Base-by-base conservation (phyloP, 805 yeast genomes). In the Yarrowia divulgata region DNA sequence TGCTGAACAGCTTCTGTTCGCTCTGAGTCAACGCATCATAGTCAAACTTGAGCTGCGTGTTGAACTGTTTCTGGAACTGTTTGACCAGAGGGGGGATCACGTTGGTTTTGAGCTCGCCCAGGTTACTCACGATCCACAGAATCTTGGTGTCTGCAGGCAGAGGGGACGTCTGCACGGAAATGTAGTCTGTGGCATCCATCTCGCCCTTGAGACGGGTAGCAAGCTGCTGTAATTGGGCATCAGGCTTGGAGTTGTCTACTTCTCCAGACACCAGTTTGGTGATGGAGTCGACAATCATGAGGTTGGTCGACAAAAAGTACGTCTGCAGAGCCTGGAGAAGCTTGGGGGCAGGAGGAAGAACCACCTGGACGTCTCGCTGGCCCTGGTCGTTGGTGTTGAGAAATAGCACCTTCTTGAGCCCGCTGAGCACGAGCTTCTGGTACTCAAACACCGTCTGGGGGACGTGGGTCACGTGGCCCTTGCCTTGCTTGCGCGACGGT, bases 1-100 rank as follows among this genome's bases (percentile, higher is more conserved):
- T 82, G 14, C 83, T 84, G 72, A 88, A 87, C 6, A 89, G 79
- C 0, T 84, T 83, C 13, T 79, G 75, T 71, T 87, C 90, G 76
- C 85, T 79, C 67, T 82, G 81, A 19, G 81, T 82, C 67, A 87
- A 73, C 3, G 82, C 77, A 8, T 79, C 75, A 85, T 72, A 10
- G 81, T 79, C 19, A 85, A 79, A 49, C 83, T 83, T 71, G 88
- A 87, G 2, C 80, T 79, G 43, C 0, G 69, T 10, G 43, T 35
- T 66, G n/a, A 66, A 66, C 52, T 66, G 60, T 8, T 78, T 74
- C 71, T 88, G 89, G 74, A 85, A 88, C 67, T 78, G 77, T 60
- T 81, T 81, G 14, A 87, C 74, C 19, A 87, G 76, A 29, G 77
- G 75, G 0, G 90, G 88, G 34, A 89, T 79, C 2, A 85, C 80